These are phyloP conservation scores for Cetradonia linearis DNA, from an alignment of 495 filamentous ascomycete genomes.

Conservation along the genomic window DNA sequence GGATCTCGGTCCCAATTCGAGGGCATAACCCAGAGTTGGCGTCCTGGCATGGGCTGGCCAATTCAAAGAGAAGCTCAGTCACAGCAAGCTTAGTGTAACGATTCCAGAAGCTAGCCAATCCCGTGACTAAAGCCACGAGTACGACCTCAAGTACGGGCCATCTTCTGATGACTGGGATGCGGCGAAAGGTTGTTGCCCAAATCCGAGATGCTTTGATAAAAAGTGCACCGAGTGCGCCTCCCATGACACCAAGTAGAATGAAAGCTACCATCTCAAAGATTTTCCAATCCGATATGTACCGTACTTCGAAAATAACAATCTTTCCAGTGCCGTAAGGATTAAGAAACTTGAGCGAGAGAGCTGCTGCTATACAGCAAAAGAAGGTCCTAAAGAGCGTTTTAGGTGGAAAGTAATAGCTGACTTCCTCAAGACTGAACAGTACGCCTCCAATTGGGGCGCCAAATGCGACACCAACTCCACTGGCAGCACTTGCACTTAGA, in stretches of 20 bases:
- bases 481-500: constrained; percentile 81
- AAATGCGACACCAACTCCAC: constrained; percentile 90
- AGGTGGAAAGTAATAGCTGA: constrained; percentile 96
- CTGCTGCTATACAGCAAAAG: constrained; percentile 92
- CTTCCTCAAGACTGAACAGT: constrained; percentile 88
- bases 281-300: constrained; percentile 87
- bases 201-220: constrained; percentile 92
- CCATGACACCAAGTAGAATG: constrained; percentile 72
- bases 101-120: constrained; percentile 86
- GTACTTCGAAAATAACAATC: constrained; percentile 90
- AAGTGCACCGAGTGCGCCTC: constrained; percentile 73
- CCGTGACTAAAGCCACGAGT: constrained; percentile 78
- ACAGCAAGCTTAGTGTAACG: constrained; percentile 79
- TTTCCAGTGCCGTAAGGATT: constrained; percentile 95
- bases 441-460: constrained; percentile 90
- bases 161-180: constrained; percentile 66
- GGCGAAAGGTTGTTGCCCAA: constrained; percentile 84
- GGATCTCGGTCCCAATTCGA: constrained; percentile 57
- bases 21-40: constrained; percentile 65
- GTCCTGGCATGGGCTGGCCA: constrained; percentile 79
- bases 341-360: constrained; percentile 82
- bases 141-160: constrained; percentile 81
- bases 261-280: constrained; percentile 85
- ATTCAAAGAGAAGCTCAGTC: constrained; percentile 78
- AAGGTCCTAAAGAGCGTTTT: constrained; percentile 97